Evolutionary conservation across 2,329 filamentous ascomycete species (phyloP).

Genomic region (Colletotrichum aenigma): DNA sequence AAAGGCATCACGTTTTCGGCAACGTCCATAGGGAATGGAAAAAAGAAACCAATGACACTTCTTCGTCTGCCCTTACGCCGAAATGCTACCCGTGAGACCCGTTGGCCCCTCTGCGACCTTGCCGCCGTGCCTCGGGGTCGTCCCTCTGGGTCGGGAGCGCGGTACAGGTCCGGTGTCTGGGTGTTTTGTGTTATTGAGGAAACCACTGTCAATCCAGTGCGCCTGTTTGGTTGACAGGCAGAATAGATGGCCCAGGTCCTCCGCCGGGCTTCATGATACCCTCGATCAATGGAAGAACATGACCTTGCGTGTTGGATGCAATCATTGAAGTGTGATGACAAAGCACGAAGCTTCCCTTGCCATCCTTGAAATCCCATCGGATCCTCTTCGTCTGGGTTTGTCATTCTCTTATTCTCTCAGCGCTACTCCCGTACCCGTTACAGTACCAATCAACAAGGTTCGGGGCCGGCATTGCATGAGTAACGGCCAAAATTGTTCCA

Average conservation of each 20-base stretch:
- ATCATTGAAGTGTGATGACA: not conserved
- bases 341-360: not conserved
- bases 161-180: conserved; percentile 4
- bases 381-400: not conserved
- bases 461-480: not conserved
- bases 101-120: not conserved
- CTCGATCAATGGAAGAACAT: conserved; percentile 15
- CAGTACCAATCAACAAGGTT: not conserved
- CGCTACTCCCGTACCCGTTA: not conserved
- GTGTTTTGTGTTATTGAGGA: conserved; percentile 6
- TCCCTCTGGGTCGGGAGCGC: not conserved
- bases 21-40: conserved; percentile 25
- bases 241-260: conserved; percentile 9
- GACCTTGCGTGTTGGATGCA: not conserved
- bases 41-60: conserved; percentile 21
- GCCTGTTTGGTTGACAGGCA: conserved; percentile 1
- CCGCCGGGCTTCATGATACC: conserved; percentile 16
- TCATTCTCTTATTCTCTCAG: not conserved
- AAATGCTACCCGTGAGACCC: conserved; percentile 3
- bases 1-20: conserved; percentile 25
- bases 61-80: conserved; percentile 2
- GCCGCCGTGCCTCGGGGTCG: not conserved
- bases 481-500: not conserved
- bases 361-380: not conserved
- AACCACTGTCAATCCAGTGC: not conserved